Evolutionary conservation across 2,329 filamentous ascomycete species (phyloP).

Genomic region (Diaporthe sp.): DNA sequence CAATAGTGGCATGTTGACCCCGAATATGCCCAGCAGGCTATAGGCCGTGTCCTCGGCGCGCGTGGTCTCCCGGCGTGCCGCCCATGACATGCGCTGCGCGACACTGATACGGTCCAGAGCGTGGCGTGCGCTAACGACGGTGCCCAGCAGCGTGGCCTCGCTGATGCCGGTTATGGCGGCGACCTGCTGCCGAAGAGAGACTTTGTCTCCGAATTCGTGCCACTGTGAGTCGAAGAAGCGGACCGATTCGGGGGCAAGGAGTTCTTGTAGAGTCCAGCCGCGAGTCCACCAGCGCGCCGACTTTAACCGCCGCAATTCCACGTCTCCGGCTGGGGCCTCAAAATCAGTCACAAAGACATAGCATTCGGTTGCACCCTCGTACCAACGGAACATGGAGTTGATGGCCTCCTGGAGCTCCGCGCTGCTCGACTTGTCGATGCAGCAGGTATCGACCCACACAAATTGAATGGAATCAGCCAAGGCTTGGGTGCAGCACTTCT

Average conservation of each 20-base stretch:
- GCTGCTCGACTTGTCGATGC: constrained; percentile 21
- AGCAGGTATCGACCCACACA: constrained; percentile 33
- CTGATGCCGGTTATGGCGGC: background rate
- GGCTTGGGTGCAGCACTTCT: background rate
- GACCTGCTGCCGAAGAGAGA: background rate
- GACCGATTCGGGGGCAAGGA: background rate
- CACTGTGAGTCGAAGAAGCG: background rate
- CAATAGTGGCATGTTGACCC: constrained; percentile 32
- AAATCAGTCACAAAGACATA: constrained; percentile 21
- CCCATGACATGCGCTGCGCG: constrained; percentile 15
- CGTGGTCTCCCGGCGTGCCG: background rate
- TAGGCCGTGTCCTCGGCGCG: constrained; percentile 33
- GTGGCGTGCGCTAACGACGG: background rate
- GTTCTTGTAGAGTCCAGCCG: constrained; percentile 32
- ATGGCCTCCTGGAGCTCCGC: constrained; percentile 22
- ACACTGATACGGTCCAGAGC: background rate
- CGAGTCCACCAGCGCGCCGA: background rate
- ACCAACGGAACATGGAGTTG: constrained; percentile 32
- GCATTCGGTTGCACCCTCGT: background rate
- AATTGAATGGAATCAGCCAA: background rate
- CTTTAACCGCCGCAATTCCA: background rate
- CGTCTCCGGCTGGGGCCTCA: background rate
- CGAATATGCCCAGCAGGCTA: constrained; percentile 34
- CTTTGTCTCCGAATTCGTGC: background rate
- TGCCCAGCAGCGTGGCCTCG: background rate